Base-by-base conservation (phyloP, 2,329 filamentous ascomycete genomes). In the Cladophialophora immunda region DNA sequence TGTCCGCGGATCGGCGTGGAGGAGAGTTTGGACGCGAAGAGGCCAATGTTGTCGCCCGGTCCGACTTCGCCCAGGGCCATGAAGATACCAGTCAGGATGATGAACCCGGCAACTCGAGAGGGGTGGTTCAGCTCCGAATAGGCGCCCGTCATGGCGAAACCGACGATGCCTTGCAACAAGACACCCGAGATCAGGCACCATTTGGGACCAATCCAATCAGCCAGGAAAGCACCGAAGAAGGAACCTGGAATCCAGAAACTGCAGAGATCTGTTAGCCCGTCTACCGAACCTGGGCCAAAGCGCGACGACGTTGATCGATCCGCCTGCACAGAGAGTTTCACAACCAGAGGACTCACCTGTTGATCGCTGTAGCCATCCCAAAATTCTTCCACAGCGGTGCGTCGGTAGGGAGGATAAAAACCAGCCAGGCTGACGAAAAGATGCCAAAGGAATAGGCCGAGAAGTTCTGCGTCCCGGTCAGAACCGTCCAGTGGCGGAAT, bases 31-130 rank as follows among this genome's bases (percentile, higher is more conserved):
- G 91, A 91, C 0, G 94, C 93, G 32, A 96, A 79, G 0, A 97
- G 85, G 2, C 93, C 93, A 72, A 97, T 97, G 77, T 97, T 97
- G 81, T 97, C 92, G 15, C 94, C 94, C 0, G 94, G 93, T 0
- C 94, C 93, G 45, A 96, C 80, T 77, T 95, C 92, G 55, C 92
- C 92, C 1, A 94, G 83, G 0, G 89, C 86, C 1, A 92, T 82
- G 81, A 95, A 95, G 70, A 95, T 84, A 17, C 86, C 92, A 72
- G 93, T 94, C 2, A 94, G 87, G 4, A 93, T 90, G 1, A 92
- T 89, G 72, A 95, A 96, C 0, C 84, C 91, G 7, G 84, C 92
- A 4, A 95, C 87, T 66, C 92, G 88, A 66, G 84, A 75, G 0
- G 88, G 82, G 58, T 87, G 84, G 0, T 88, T 87, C 17, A 97